Percentiles rank a stretch among this genome's conserved stretches.
Evolutionary conservation across 139 green algal genomes (phyloP).

Genomic region (Edaphochlamys debaryana): DNA sequence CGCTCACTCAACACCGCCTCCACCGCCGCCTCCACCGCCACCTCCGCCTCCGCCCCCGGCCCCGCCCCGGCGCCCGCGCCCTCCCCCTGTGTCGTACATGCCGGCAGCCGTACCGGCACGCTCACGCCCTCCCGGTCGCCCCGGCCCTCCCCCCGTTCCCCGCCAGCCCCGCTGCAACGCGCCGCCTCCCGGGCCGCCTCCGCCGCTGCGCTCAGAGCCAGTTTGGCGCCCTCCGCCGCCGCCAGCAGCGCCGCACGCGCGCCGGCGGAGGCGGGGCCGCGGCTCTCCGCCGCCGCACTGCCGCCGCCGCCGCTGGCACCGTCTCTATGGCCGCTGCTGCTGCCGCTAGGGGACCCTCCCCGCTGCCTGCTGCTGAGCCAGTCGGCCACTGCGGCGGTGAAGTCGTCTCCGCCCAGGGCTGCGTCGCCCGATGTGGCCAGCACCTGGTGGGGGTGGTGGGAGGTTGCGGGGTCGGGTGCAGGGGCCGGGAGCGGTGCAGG

Average conservation of each 20-base stretch:
- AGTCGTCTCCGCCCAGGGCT: slow-evolving; percentile 83
- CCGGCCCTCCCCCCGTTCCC: too few species aligned
- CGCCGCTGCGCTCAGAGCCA: slow-evolving; percentile 31
- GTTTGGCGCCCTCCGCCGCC: slow-evolving; percentile 58
- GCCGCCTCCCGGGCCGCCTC: background rate
- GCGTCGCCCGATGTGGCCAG: slow-evolving; percentile 76
- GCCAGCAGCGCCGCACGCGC: slow-evolving; percentile 6
- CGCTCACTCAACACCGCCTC: slow-evolving; percentile 3
- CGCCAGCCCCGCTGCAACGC: background rate
- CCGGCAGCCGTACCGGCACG: slow-evolving; percentile 10
- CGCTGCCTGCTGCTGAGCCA: slow-evolving; percentile 46
- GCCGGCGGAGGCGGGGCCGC: too few species aligned
- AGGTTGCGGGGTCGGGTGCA: too few species aligned
- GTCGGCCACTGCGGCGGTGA: slow-evolving; percentile 63
- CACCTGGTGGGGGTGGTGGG: slow-evolving; percentile 70
- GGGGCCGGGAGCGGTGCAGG: too few species aligned
- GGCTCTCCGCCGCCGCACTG: background rate
- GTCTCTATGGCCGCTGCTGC: background rate
- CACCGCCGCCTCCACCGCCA: background rate
- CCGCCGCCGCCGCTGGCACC: background rate
- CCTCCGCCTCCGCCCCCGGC: background rate
- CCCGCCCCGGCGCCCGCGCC: too few species aligned
- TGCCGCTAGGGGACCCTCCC: too few species aligned
- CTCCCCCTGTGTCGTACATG: too few species aligned
- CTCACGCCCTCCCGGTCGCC: background rate